Evolutionary conservation across 164 flowering plant genomes (phyloP).

Genomic region (Kalanchoe fedtschenkoi): DNA sequence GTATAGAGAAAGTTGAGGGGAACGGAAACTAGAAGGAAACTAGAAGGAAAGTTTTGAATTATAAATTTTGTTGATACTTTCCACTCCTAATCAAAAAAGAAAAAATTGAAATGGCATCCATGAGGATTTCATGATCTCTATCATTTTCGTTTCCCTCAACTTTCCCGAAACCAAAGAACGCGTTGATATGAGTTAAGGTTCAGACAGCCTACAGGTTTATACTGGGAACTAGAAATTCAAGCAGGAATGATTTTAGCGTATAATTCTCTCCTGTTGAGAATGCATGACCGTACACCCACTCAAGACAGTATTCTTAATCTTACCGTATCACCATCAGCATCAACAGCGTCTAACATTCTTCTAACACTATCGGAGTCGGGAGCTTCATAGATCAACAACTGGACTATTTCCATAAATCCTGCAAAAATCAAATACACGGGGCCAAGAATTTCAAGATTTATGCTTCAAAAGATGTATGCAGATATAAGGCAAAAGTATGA

Average conservation of each 20-base stretch:
- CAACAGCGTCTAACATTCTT: conserved; percentile 65
- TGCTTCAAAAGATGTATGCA: neutral
- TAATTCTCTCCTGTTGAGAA: neutral
- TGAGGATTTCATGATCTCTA: too few relatives aligned
- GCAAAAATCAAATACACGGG: conserved; percentile 9
- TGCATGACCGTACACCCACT: neutral
- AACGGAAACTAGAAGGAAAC: too few relatives aligned
- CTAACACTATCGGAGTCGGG: conserved; percentile 26
- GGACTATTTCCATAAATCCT: conserved; percentile 68
- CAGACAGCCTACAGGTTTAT: neutral
- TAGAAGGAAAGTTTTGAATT: too few relatives aligned
- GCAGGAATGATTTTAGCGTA: neutral
- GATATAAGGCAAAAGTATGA: neutral
- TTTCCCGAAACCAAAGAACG: too few relatives aligned
- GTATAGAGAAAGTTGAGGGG: too few relatives aligned
- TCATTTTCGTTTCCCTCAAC: too few relatives aligned
- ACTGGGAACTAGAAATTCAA: neutral
- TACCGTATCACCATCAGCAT: conserved; percentile 83
- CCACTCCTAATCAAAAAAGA: too few relatives aligned
- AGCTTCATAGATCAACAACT: conserved; percentile 45
- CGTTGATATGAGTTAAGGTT: too few relatives aligned
- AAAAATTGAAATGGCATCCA: too few relatives aligned
- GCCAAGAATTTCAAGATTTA: neutral
- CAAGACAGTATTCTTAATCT: conserved; percentile 35
- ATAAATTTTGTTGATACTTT: too few relatives aligned